Conservation (phyloP, 768 basidiomycete species). For the Suillus lakei region DNA sequence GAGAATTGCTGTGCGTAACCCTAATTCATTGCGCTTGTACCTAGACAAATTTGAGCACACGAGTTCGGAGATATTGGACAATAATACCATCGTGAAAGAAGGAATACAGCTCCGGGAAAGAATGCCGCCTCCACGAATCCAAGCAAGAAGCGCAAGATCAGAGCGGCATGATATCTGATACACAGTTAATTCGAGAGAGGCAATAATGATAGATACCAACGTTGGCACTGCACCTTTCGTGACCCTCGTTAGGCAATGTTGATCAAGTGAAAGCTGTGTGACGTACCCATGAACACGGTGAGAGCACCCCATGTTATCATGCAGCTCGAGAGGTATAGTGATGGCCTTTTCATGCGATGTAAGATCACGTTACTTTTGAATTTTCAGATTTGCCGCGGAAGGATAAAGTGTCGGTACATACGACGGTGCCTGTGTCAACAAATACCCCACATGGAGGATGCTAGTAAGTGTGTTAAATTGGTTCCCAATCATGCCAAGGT, state of each 20-base stretch:
- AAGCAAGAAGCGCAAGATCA: constrained; percentile 74
- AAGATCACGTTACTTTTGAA: constrained; percentile 67
- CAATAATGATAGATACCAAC: constrained; percentile 4
- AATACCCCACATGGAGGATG: constrained; percentile 71
- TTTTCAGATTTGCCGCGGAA: background rate
- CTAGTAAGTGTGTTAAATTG: constrained; percentile 72
- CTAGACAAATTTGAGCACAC: background rate
- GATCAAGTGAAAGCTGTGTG: background rate
- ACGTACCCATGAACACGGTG: constrained; percentile 53
- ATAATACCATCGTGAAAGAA: constrained; percentile 65
- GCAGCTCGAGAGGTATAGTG: constrained; percentile 62
- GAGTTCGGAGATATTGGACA: background rate
- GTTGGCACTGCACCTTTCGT: constrained; percentile 40
- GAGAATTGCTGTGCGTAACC: constrained; percentile 65
- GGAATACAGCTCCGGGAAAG: constrained; percentile 68
- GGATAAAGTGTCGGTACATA: constrained; percentile 36
- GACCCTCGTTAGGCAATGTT: background rate
- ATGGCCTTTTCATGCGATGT: constrained; percentile 66
- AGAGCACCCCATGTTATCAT: constrained; percentile 73
- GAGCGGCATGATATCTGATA: constrained; percentile 57
- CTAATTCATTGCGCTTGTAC: constrained; percentile 72
- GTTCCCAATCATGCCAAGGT: constrained; percentile 59
- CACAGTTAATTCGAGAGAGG: too few species aligned
- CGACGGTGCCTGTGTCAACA: constrained; percentile 77
- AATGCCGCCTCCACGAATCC: constrained; percentile 73